Conservation (phyloP, 139 green algal species). For the Chlorella vulgaris region DNA sequence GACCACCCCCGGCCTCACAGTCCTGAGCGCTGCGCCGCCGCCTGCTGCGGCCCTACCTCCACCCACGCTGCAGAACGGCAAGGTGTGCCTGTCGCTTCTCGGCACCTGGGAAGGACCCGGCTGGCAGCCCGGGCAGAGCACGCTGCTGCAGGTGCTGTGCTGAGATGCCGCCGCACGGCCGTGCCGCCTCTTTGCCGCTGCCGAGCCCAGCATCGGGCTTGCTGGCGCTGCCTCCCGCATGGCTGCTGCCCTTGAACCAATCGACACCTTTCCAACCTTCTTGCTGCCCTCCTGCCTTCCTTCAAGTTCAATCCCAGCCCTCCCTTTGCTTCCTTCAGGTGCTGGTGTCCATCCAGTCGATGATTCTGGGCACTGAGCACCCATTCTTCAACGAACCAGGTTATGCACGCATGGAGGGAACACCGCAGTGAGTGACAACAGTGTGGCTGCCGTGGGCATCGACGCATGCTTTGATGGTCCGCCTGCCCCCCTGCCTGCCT, state of each 20-base stretch:
- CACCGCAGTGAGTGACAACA: conserved; percentile 21
- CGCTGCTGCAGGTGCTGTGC: conserved; percentile 79
- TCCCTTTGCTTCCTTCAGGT: not conserved
- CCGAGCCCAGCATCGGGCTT: not conserved
- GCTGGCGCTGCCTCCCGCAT: not conserved
- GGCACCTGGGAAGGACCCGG: conserved; percentile 68
- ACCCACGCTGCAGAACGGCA: too few relatives aligned
- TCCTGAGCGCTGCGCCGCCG: too few relatives aligned
- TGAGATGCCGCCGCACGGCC: conserved; percentile 33
- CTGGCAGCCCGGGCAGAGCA: conserved; percentile 72
- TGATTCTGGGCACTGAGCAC: conserved; percentile 55
- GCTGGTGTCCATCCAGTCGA: conserved; percentile 51
- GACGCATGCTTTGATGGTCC: not conserved
- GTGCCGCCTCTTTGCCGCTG: too few relatives aligned
- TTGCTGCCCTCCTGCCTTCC: too few relatives aligned
- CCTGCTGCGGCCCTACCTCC: too few relatives aligned
- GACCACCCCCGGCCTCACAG: too few relatives aligned
- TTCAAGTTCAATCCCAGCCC: too few relatives aligned
- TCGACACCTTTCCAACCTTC: too few relatives aligned
- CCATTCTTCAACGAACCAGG: conserved; percentile 76
- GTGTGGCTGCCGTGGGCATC: not conserved
- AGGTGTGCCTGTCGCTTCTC: conserved; percentile 76
- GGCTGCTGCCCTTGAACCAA: too few relatives aligned
- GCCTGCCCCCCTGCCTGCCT: not conserved
- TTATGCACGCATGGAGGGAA: conserved; percentile 59